These are phyloP conservation scores for Tetraselmis striata DNA, from an alignment of 139 green algal species.

Conservation along the genomic window DNA sequence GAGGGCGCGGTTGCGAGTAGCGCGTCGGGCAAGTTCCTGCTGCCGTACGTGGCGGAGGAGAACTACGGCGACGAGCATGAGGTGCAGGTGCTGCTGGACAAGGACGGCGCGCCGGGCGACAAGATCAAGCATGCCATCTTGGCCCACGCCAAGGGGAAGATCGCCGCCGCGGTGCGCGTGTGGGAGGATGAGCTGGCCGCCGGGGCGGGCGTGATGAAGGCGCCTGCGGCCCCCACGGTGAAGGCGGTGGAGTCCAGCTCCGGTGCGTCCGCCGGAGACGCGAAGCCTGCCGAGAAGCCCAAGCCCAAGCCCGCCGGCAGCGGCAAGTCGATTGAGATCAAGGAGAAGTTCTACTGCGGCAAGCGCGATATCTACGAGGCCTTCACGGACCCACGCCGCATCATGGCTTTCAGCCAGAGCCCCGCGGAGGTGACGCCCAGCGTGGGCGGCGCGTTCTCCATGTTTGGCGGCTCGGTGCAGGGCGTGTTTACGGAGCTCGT, in stretches of 20 bases:
- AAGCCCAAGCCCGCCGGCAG: slow-evolving; percentile 13
- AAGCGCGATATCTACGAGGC: slow-evolving; percentile 71
- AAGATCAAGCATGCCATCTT: slow-evolving; percentile 40
- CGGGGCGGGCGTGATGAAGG: slow-evolving; percentile 31
- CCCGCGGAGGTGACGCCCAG: slow-evolving; percentile 28
- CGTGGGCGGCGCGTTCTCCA: slow-evolving; percentile 34
- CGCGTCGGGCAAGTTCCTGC: slow-evolving; percentile 13
- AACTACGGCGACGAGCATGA: slow-evolving; percentile 87
- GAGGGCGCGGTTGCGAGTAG: slow-evolving; percentile 10
- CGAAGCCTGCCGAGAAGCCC: slow-evolving; percentile 10
- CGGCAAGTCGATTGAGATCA: slow-evolving; percentile 43
- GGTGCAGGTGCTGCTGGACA: slow-evolving; percentile 29
- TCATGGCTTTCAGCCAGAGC: slow-evolving; percentile 56
- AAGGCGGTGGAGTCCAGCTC: background rate
- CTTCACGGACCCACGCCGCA: slow-evolving; percentile 53
- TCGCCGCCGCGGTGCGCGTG: slow-evolving; percentile 22
- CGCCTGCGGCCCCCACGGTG: background rate
- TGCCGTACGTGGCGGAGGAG: slow-evolving; percentile 70
- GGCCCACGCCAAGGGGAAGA: slow-evolving; percentile 27
- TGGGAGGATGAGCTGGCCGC: slow-evolving; percentile 67
- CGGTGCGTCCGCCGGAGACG: background rate
- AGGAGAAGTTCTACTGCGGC: slow-evolving; percentile 54
- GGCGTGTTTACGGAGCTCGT: slow-evolving; percentile 59
- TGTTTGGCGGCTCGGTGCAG: slow-evolving; percentile 60
- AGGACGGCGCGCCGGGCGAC: slow-evolving; percentile 10